Base-by-base conservation (phyloP, 768 basidiomycete species). In the Suillus subaureus region DNA sequence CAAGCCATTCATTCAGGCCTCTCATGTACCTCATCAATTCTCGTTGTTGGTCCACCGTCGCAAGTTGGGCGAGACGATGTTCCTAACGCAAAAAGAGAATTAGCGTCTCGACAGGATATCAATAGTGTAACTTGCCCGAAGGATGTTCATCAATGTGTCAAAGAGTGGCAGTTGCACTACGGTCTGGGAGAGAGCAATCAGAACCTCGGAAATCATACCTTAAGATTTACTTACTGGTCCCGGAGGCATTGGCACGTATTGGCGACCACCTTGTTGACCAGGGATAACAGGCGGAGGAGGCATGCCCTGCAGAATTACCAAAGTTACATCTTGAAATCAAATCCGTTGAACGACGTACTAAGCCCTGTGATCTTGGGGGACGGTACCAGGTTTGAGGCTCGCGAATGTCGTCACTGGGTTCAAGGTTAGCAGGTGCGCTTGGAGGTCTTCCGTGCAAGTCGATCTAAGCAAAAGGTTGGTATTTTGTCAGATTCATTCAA, bases 1-100 rank as follows among this genome's bases (percentile, higher is more conserved):
- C 88, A 18, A 95, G 79, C 93, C 93, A 95, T 40, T 86, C 84
- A 68, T 94, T 95, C 39, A 94, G 78, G 2, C 82, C 85, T 57
- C 84, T 73, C 85, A 95, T 89, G 69, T 95, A 94, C 61, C 89
- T 80, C 85, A 92, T 92, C 61, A 93, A 78, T 72, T 91, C 91
- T 45, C 91, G 84, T 69, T 92, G 91, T 71, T 94, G 91, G 56
- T 91, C 89, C 16, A 93, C 84, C 33, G 90, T 89, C 0, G 90
- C 91, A 23, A 87, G 75, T 74, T 92, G 90, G 1, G 90, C 90
- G 6, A 86, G 75, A 4, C 89, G 89, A 74, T 91, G 92, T 79
- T 93, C 90, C 92, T 94, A 68, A 4, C 23, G 58, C 28, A 62
- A 62, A 61, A 42, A 13, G 60, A 68, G 33, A 13, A 43, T 62